Evolutionary conservation across 148 eudicot genomes (phyloP).

Genomic region (Nepenthes gracilis): DNA sequence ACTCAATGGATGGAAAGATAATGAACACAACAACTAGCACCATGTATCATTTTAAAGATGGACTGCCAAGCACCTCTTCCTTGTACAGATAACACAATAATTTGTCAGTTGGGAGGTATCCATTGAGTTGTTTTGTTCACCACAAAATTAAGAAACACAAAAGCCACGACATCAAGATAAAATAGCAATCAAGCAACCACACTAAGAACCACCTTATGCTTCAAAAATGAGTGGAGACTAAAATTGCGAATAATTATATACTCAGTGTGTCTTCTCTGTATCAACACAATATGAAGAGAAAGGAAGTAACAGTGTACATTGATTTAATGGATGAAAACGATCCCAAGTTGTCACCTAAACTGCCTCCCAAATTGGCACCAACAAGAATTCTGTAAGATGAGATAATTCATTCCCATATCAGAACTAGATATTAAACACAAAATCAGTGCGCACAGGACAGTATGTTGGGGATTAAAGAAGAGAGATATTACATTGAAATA

Average conservation of each 20-base stretch:
- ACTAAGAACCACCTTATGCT: too few relatives aligned
- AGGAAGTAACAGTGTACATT: conserved; percentile 27
- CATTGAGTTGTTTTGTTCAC: too few relatives aligned
- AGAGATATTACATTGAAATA: conserved; percentile 45
- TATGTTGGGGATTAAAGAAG: conserved; percentile 1
- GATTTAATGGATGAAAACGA: conserved; percentile 54
- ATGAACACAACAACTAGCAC: neutral
- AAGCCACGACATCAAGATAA: too few relatives aligned
- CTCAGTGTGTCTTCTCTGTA: neutral
- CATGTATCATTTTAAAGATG: neutral
- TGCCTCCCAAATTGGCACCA: conserved; percentile 69
- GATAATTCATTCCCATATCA: conserved; percentile 1
- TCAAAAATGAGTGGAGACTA: too few relatives aligned
- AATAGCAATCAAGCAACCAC: too few relatives aligned
- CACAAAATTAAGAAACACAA: too few relatives aligned
- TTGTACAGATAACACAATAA: too few relatives aligned
- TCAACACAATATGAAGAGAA: neutral
- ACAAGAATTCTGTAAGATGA: conserved; percentile 38
- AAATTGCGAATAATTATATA: neutral
- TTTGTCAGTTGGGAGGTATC: too few relatives aligned
- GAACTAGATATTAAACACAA: conserved; percentile 4
- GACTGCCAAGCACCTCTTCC: neutral
- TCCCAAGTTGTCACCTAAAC: conserved; percentile 59
- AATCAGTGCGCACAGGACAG: neutral
- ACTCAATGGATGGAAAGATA: neutral